Evolutionary conservation across 495 filamentous ascomycete genomes (phyloP).

Genomic region (Lindgomyces ingoldianus): DNA sequence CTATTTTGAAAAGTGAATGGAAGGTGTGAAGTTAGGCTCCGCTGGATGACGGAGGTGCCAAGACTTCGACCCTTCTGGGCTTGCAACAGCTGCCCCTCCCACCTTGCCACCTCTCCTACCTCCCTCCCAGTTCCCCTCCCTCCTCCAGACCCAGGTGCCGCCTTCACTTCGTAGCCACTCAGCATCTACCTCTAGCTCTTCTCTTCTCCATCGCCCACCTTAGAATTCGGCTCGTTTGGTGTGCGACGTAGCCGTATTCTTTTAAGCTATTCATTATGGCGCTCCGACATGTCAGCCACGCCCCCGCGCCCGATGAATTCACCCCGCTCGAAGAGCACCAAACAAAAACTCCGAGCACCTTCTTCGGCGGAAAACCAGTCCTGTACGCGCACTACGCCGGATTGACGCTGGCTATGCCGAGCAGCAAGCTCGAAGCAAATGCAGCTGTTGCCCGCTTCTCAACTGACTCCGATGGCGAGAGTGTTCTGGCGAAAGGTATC

Average conservation of each 20-base stretch:
- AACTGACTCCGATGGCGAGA: constrained; percentile 34
- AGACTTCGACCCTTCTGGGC: not conserved
- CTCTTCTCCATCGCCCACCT: no score
- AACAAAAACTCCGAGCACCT: constrained; percentile 78
- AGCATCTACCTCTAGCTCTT: not conserved
- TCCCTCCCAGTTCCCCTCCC: no score
- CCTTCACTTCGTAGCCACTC: not conserved
- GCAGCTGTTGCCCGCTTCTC: constrained; percentile 21
- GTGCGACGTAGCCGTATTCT: no score
- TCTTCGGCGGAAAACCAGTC: constrained; percentile 76
- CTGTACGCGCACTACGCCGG: constrained; percentile 70
- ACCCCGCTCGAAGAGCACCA: constrained; percentile 76
- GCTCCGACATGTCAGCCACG: constrained; percentile 12
- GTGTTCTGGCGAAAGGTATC: constrained; percentile 54
- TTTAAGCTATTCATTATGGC: constrained; percentile 22
- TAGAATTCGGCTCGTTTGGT: no score
- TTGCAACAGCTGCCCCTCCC: not conserved
- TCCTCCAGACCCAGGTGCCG: no score
- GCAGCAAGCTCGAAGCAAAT: constrained; percentile 46
- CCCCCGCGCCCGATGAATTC: constrained; percentile 60
- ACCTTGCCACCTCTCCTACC: no score
- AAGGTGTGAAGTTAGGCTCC: constrained; percentile 5
- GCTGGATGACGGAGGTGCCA: constrained; percentile 1
- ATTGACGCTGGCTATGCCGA: constrained; percentile 60
- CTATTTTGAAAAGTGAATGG: not conserved